Percentiles rank a stretch among this genome's conserved stretches.
Conservation (phyloP, 1,139 yeast genomes). For the Debaryomyces subglobosus region DNA sequence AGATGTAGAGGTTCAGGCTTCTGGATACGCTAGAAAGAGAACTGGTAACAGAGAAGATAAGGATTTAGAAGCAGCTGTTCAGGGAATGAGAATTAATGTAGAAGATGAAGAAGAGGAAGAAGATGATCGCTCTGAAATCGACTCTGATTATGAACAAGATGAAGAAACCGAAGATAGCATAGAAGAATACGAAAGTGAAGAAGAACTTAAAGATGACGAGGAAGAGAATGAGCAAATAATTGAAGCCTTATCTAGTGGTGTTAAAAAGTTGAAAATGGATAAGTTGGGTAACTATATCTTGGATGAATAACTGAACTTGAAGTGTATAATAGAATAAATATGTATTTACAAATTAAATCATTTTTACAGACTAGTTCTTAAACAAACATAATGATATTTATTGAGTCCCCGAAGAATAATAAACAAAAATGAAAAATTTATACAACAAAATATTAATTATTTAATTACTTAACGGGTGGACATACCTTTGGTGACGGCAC, state of each 20-base stretch:
- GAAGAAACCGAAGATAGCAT: conserved; percentile 23
- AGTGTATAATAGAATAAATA: conserved; percentile 5
- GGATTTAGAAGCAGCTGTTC: conserved; percentile 77
- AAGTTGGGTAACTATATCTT: conserved; percentile 78
- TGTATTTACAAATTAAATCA: background rate
- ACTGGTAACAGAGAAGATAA: conserved; percentile 51
- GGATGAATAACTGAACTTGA: conserved; percentile 32
- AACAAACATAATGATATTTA: conserved; percentile 17
- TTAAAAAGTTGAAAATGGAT: conserved; percentile 69
- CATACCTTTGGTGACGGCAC: conserved; percentile 99
- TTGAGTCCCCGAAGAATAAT: conserved; percentile 22
- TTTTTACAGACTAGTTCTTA: background rate
- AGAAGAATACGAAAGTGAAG: conserved; percentile 35
- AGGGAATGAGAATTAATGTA: conserved; percentile 55
- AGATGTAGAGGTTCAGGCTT: conserved; percentile 86
- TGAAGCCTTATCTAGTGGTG: conserved; percentile 66
- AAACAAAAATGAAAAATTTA: conserved; percentile 24
- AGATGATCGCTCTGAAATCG: conserved; percentile 28
- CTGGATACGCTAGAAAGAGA: conserved; percentile 82
- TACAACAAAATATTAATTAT: conserved; percentile 21
- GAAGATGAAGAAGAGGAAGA: conserved; percentile 36
- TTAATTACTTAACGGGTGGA: conserved; percentile 80
- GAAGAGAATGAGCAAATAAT: conserved; percentile 75
- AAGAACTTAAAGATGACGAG: conserved; percentile 37
- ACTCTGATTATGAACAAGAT: conserved; percentile 32